Evolutionary conservation across 1,139 yeast species (phyloP), one percentile per base, ranked within the genome.

Genomic region (Yamadazyma dushanensis): DNA sequence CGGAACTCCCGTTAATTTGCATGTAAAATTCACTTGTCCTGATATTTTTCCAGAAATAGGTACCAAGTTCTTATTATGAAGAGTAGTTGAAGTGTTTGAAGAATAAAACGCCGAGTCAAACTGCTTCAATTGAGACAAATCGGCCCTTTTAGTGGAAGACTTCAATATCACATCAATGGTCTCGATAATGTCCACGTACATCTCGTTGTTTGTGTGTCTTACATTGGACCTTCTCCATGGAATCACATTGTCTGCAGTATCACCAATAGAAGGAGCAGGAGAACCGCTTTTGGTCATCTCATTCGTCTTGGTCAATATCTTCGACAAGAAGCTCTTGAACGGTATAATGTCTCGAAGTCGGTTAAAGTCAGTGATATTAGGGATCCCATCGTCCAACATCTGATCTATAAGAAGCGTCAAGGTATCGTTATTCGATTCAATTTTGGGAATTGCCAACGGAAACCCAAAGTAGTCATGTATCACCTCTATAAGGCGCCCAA

Each of bases 161-260:
- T 41, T 49, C 26, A 66, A 63, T 22, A 73, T 66, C 26, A 76
- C 70, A 44, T 65, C 70, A 14, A 86, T 58, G 0, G 72, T 64
- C 54, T 88, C 96, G 5, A 70, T 63, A 4, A 89, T 58, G 57
- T 89, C 97, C 8, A 89, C 83, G 56, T 80, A 86, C 61, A 89
- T 73, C 58, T 89, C 96, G 55, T 88, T 86, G 45, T 78, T 81
- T 5, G 86, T 71, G 56, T 84, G 78, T 40, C 74, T 72, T 9
- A 83, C 81, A 41, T 78, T 74, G 5, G 80, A 59, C 32, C 80
- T 64, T 50, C 96, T 71, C 96, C 96, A 88, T 1, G 94, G 92
- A 8, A 74, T 73, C 3, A 41, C 15, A 10, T 31, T 29, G 4
- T 29, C 26, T 27, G 35, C 40, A 3, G 26, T 21, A 13, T 37